These are phyloP conservation scores for Silene vulgaris DNA, from an alignment of 179 eudicot species.

Conservation along the genomic window DNA sequence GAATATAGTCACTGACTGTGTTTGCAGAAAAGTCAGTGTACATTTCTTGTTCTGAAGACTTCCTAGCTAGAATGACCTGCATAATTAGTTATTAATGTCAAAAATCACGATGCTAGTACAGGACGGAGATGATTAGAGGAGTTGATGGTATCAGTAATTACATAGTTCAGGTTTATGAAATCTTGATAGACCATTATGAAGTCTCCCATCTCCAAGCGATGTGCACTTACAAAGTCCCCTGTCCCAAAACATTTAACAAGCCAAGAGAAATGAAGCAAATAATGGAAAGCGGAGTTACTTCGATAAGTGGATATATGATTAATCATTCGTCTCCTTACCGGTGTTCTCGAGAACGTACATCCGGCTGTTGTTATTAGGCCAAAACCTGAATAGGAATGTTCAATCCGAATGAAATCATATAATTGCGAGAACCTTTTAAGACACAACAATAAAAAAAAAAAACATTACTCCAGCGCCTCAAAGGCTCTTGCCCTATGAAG, in stretches of 20 bases:
- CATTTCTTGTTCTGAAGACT: constrained; percentile 34
- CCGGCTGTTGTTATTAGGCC: constrained; percentile 80
- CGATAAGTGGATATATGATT: background rate
- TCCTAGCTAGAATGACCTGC: constrained; percentile 47
- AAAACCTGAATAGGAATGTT: constrained; percentile 44
- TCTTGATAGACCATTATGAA: constrained; percentile 54
- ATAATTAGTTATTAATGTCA: background rate
- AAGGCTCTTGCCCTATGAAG: too few species aligned
- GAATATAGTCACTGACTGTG: constrained; percentile 24
- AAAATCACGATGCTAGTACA: background rate
- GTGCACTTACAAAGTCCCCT: constrained; percentile 53
- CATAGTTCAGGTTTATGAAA: constrained; percentile 43
- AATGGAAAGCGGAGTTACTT: background rate
- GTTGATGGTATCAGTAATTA: constrained; percentile 24
- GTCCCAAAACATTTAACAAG: constrained; percentile 7
- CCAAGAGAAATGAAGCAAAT: background rate
- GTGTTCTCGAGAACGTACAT: constrained; percentile 76
- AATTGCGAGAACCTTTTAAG: too few species aligned
- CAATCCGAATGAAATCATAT: background rate
- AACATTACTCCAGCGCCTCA: too few species aligned
- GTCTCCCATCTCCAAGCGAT: constrained; percentile 51
- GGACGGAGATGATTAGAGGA: background rate
- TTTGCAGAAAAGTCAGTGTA: constrained; percentile 25
- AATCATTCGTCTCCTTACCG: constrained; percentile 33
- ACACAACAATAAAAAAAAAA: too few species aligned